A percentile compares a stretch with the other conserved stretches of the same genome.
Conservation (phyloP, 768 basidiomycete species). For the Lactarius pseudohatsudake region DNA sequence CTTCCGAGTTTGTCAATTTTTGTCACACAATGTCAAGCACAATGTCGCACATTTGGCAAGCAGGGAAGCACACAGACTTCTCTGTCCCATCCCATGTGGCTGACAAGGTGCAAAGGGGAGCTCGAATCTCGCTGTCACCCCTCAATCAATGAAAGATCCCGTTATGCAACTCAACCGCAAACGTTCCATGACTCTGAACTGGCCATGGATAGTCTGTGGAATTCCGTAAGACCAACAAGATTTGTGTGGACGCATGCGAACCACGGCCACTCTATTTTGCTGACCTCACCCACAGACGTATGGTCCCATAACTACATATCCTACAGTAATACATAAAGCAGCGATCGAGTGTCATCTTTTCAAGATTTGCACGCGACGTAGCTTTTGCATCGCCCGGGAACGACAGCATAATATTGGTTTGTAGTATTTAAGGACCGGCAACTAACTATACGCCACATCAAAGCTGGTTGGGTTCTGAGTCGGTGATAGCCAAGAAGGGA, state of each 20-base stretch:
- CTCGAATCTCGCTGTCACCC: no score
- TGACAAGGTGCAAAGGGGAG: no score
- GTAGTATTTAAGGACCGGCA: background rate
- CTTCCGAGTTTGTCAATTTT: background rate
- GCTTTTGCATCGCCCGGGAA: background rate
- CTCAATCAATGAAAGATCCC: no score
- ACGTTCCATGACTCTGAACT: no score
- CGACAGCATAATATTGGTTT: background rate
- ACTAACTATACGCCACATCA: background rate
- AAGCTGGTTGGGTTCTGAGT: background rate
- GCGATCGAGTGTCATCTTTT: background rate
- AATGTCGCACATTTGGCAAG: background rate
- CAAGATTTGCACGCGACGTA: background rate
- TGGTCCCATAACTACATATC: background rate
- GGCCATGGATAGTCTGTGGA: no score
- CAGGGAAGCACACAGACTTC: background rate
- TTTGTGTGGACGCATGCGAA: background rate
- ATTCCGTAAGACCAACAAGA: no score
- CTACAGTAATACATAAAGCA: background rate
- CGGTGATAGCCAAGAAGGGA: background rate
- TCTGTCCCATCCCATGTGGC: no score
- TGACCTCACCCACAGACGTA: background rate
- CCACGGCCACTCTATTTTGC: background rate
- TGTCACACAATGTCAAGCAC: no score
- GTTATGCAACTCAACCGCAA: no score